A percentile compares a stretch with the other conserved stretches of the same genome.
Evolutionary conservation across 2,329 filamentous ascomycete species (phyloP).

Genomic region (Canariomyces notabilis): DNA sequence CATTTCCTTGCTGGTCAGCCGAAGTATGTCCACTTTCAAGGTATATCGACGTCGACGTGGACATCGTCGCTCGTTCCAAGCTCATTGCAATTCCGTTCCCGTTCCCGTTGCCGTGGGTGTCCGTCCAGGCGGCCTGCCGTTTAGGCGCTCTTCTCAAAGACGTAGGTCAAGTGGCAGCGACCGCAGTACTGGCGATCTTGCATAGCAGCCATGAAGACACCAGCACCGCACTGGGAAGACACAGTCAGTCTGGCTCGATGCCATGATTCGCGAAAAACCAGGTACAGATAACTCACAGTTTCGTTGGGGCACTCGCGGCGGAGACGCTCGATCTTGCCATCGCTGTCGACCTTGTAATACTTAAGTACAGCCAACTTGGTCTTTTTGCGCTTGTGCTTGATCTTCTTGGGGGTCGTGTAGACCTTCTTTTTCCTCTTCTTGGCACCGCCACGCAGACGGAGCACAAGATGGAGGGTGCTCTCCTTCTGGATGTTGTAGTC

Average conservation of each 20-base stretch:
- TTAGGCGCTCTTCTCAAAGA: constrained; percentile 62
- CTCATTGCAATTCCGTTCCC: constrained; percentile 27
- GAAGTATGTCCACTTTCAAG: constrained; percentile 26
- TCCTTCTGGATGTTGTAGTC: constrained; percentile 99
- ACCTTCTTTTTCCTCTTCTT: constrained; percentile 99
- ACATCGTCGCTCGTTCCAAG: constrained; percentile 27
- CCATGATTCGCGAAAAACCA: background rate
- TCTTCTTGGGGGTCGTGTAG: constrained; percentile 99
- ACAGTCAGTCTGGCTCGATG: constrained; percentile 29
- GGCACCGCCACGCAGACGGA: constrained; percentile 94
- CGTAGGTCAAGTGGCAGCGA: constrained; percentile 68
- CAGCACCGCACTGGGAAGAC: constrained; percentile 77
- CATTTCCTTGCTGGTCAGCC: constrained; percentile 29
- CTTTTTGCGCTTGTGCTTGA: constrained; percentile 99
- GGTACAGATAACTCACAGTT: constrained; percentile 56
- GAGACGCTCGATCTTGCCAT: constrained; percentile 99
- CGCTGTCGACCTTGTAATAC: constrained; percentile 99
- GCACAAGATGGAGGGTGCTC: constrained; percentile 95
- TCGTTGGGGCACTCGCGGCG: constrained; percentile 94
- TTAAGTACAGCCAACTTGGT: constrained; percentile 99
- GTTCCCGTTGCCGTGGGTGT: constrained; percentile 21
- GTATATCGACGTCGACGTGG: constrained; percentile 32
- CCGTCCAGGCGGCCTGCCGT: constrained; percentile 14
- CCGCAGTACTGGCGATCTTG: constrained; percentile 98
- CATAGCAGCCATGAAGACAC: constrained; percentile 99